Conservation (phyloP, 148 eudicot genomes). For the Fagopyrum tataricum region DNA sequence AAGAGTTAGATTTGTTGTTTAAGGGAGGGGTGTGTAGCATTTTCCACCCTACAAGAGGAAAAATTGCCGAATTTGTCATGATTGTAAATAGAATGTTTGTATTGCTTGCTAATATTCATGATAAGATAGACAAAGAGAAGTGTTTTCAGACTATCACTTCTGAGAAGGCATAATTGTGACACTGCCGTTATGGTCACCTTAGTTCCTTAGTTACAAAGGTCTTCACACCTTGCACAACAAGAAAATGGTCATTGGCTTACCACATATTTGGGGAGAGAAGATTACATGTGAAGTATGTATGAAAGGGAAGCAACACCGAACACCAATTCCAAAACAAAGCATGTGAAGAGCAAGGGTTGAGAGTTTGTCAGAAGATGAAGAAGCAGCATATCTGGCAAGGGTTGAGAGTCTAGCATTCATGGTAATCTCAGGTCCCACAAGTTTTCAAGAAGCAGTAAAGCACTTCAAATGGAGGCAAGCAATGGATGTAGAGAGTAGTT, state of each 20-base stretch:
- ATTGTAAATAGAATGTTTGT: too few relatives aligned
- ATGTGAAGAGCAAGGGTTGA: background rate
- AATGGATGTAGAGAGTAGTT: background rate
- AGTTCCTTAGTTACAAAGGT: constrained; percentile 13
- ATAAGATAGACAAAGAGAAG: too few relatives aligned
- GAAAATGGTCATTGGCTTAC: constrained; percentile 14
- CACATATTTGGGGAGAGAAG: background rate
- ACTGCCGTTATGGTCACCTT: too few relatives aligned
- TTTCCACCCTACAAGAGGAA: too few relatives aligned
- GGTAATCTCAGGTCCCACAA: constrained; percentile 10
- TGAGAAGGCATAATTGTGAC: too few relatives aligned
- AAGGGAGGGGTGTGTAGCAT: too few relatives aligned
- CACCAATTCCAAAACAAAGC: constrained; percentile 8
- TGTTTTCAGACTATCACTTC: too few relatives aligned
- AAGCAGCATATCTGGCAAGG: too few relatives aligned
- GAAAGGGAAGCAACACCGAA: constrained; percentile 11
- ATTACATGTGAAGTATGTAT: background rate
- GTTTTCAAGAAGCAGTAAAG: background rate
- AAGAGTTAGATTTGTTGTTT: too few relatives aligned
- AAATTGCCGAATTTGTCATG: too few relatives aligned
- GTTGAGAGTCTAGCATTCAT: background rate
- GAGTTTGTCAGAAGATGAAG: too few relatives aligned
- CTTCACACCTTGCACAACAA: constrained; percentile 6
- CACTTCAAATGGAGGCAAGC: background rate
- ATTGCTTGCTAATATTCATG: too few relatives aligned